Conservation (phyloP, 495 filamentous ascomycete species). For the Aspergillus coremiiformis region DNA sequence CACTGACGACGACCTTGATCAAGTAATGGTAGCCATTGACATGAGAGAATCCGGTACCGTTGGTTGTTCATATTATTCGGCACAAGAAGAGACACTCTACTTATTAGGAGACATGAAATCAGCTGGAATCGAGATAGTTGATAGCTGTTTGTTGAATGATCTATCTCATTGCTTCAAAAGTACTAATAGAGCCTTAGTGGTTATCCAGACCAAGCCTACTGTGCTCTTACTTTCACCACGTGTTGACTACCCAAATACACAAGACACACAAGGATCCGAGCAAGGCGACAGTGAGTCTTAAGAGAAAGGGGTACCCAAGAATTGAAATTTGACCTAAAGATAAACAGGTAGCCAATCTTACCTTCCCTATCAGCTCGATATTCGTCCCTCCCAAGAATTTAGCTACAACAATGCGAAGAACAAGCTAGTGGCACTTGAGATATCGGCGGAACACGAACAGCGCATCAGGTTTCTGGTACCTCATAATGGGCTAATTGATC, state of each 20-base stretch:
- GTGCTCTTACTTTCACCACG: constrained; percentile 66
- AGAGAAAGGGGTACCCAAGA: neutral
- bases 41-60: constrained; percentile 62
- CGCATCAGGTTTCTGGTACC: constrained; percentile 48
- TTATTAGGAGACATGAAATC: constrained; percentile 75
- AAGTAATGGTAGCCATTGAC: constrained; percentile 82
- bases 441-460: constrained; percentile 30
- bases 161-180: neutral
- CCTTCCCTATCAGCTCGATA: constrained; percentile 63
- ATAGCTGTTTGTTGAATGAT: constrained; percentile 47
- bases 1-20: constrained; percentile 53
- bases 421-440: constrained; percentile 53
- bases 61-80: constrained; percentile 83
- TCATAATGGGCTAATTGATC: constrained; percentile 41
- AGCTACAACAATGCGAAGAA: constrained; percentile 60
- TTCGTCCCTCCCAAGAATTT: constrained; percentile 72
- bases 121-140: constrained; percentile 61
- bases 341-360: constrained; percentile 31
- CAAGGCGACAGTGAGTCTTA: constrained; percentile 20
- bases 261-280: constrained; percentile 16
- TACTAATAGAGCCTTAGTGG: constrained; percentile 41
- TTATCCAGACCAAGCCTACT: constrained; percentile 72
- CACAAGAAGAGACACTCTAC: constrained; percentile 64
- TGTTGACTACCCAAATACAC: constrained; percentile 48
- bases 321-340: neutral